These are phyloP conservation scores for Bipolaris gigantea DNA, from an alignment of 2,329 filamentous ascomycete species.

Conservation along the genomic window DNA sequence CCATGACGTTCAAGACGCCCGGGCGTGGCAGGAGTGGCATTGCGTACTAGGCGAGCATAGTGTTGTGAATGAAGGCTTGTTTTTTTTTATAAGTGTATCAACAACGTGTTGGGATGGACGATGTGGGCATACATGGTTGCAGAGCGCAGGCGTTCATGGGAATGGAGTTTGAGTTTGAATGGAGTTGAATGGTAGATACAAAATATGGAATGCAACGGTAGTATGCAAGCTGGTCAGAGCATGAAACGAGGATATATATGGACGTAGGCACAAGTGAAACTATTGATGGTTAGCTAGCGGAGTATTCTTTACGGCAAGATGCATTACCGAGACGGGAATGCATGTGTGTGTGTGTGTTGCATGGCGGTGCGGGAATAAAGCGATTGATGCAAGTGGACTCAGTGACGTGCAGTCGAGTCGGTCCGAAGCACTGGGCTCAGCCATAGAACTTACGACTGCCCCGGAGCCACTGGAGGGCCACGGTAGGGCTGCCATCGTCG, in stretches of 20 bases:
- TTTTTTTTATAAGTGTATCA: not conserved
- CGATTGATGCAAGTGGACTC: not conserved
- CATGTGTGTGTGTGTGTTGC: too few relatives aligned
- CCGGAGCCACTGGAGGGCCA: not conserved
- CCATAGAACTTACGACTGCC: conserved; percentile 1
- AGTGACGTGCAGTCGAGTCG: not conserved
- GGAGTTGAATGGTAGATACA: not conserved
- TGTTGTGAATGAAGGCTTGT: not conserved
- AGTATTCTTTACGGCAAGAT: not conserved
- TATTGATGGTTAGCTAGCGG: not conserved
- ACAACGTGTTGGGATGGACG: not conserved
- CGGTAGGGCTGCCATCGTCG: too few relatives aligned
- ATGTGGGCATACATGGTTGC: not conserved
- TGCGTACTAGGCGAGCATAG: conserved; percentile 26
- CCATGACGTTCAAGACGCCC: conserved; percentile 41
- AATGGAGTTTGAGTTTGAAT: not conserved
- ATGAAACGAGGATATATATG: not conserved
- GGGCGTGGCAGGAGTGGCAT: conserved; percentile 28
- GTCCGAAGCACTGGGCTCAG: not conserved
- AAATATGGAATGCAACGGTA: not conserved
- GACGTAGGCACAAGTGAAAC: not conserved
- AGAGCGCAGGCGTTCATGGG: conserved; percentile 8
- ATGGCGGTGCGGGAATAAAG: not conserved
- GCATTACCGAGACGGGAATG: conserved; percentile 4
- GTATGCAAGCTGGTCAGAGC: not conserved